phyloP scores from a whole-genome alignment of 2,329 filamentous ascomycete genomes.

The Didymella pinodella region DNA sequence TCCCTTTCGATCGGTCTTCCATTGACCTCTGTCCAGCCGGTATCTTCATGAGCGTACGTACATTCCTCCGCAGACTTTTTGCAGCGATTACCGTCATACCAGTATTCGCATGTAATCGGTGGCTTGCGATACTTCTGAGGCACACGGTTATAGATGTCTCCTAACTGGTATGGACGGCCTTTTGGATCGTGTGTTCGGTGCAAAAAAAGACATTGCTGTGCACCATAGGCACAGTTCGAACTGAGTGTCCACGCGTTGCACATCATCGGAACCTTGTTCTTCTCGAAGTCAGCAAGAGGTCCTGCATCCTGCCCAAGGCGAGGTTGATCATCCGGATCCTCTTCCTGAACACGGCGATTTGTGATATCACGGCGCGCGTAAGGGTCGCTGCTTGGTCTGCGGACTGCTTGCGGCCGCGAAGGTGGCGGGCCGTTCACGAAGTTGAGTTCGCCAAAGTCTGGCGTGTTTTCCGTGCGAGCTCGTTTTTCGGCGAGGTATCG shows the following conservation, averaged over 20 bases:
- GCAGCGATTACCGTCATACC: constrained; percentile 34
- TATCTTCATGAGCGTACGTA: constrained; percentile 41
- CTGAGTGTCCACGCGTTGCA: constrained; percentile 42
- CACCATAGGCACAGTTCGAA: constrained; percentile 28
- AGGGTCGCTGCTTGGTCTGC: constrained; percentile 21
- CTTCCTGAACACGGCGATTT: constrained; percentile 25
- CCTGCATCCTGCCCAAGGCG: neutral
- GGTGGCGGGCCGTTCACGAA: constrained; percentile 36
- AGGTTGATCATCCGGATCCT: constrained; percentile 15
- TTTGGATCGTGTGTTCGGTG: constrained; percentile 35
- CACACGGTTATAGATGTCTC: constrained; percentile 27
- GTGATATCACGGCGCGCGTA: constrained; percentile 39
- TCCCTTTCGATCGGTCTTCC: neutral
- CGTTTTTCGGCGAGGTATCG: constrained; percentile 32
- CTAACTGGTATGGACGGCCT: constrained; percentile 29
- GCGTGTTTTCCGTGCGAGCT: constrained; percentile 34
- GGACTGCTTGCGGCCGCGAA: constrained; percentile 6
- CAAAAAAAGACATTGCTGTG: constrained; percentile 37
- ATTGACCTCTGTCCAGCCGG: constrained; percentile 27
- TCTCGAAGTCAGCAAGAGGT: constrained; percentile 33
- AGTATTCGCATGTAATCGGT: constrained; percentile 41
- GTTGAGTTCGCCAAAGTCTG: constrained; percentile 34
- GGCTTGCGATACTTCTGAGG: constrained; percentile 39
- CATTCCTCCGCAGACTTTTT: constrained; percentile 33
- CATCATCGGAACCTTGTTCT: constrained; percentile 39